These are phyloP conservation scores for Zanthoxylum bungeanum DNA, from an alignment of 345 rosid species.

Conservation along the genomic window DNA sequence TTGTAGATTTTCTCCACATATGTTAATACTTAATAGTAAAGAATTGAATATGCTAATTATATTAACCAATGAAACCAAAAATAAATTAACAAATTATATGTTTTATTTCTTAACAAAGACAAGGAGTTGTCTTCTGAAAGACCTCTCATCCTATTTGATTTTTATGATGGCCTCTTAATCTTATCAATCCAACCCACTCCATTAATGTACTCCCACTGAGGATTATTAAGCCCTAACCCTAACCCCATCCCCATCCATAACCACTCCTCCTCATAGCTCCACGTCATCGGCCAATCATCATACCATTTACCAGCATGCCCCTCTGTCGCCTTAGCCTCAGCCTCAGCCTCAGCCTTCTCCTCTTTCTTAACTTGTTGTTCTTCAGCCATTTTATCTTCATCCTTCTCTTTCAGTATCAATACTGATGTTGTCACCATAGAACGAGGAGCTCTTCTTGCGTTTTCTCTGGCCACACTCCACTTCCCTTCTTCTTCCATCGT, in stretches of 20 bases:
- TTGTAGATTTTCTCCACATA: no score
- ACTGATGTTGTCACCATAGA: neutral
- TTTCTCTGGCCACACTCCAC: conserved; percentile 13
- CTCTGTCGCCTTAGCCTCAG: neutral
- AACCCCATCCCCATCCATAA: neutral
- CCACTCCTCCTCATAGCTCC: conserved; percentile 18
- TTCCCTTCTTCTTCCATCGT: neutral
- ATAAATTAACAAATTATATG: no score
- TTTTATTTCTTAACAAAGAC: no score
- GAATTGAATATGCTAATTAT: no score
- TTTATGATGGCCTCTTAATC: no score
- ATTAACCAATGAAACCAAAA: no score
- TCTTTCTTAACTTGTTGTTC: no score
- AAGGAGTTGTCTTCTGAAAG: no score
- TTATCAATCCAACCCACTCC: neutral
- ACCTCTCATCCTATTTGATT: no score
- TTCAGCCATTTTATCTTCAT: no score
- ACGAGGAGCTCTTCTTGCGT: conserved; percentile 5
- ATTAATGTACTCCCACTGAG: conserved; percentile 1
- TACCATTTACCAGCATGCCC: neutral
- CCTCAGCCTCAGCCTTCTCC: neutral
- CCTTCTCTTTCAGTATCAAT: neutral
- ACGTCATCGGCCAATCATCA: conserved; percentile 19
- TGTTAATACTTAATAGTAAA: no score
- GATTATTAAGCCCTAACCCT: neutral